Evolutionary conservation across 2,329 filamentous ascomycete genomes (phyloP), one percentile per base, ranked within the genome.

Genomic region (Juglanconis oblonga): DNA sequence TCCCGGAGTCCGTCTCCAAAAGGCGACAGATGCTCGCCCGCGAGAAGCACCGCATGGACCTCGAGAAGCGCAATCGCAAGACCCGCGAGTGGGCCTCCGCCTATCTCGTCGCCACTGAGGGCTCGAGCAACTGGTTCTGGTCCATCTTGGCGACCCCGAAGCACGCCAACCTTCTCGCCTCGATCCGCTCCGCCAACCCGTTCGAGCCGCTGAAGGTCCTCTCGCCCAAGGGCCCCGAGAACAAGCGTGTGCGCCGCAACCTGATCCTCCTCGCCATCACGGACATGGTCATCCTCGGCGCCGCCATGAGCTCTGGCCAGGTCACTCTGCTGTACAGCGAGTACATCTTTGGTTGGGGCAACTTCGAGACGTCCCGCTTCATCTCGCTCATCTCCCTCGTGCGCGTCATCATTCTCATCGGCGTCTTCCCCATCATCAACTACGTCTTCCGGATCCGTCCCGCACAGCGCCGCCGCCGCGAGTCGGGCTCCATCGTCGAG

Each of bases 311-410:
- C 52, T 84, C 87, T 0, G 87, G 91, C 63, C 86, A 88, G n/a
- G 87, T 97, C 40, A 81, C 95, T 24, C 81, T 98, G 58, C 84
- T 97, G 57, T 99, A 98, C 74, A 87, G 87, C 31, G 88, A 91
- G 65, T 89, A 84, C 68, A 83, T 87, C 67, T 98, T 97, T 70
- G 80, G 83, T 57, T 98, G 95, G 95, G 84, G 85, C 52, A 92
- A 87, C 44, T 81, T 91, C 59, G 89, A 97, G 72, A 89, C 89
- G 11, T 91, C 90, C 49, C 80, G 87, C 14, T 97, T 92, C 72
- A 84, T 97, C 57, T 94, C 91, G 1, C 78, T 89, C n/a, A 80
- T 92, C 54, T 97, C 92, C 68, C 81, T 85, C 64, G 84, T 86
- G 47, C 88, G 95, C 33, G 92, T 97, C 8, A 68, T 90, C 10